phyloP scores from a whole-genome alignment of 163 green algal genomes.

The Coccomyxa subellipsoidea region DNA sequence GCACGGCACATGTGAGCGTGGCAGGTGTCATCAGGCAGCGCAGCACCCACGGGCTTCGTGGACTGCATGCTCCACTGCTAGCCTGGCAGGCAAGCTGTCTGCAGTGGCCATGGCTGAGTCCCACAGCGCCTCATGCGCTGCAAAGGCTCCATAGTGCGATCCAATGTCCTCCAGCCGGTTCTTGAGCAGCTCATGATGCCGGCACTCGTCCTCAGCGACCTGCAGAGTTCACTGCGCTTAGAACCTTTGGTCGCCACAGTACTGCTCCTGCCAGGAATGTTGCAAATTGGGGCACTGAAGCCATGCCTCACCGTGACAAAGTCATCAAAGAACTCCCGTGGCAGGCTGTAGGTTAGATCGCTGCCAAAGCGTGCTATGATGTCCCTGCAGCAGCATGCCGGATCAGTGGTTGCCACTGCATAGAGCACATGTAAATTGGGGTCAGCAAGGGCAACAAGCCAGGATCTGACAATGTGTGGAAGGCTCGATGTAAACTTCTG shows the following conservation, averaged over 20 bases:
- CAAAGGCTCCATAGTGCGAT: constrained; percentile 70
- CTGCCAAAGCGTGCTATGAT: constrained; percentile 76
- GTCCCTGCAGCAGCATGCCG: constrained; percentile 46
- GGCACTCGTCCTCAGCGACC: constrained; percentile 85
- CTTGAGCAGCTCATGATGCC: constrained; percentile 67
- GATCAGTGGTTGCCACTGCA: too few relatives aligned
- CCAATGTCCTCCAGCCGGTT: constrained; percentile 65
- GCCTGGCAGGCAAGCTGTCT: constrained; percentile 64
- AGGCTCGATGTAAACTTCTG: constrained; percentile 17
- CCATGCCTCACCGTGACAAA: constrained; percentile 63
- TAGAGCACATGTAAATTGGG: not conserved
- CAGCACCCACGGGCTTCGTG: constrained; percentile 71
- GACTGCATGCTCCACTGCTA: constrained; percentile 87
- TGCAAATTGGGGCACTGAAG: too few relatives aligned
- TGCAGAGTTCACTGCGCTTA: constrained; percentile 15
- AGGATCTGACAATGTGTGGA: too few relatives aligned
- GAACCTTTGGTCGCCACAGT: not conserved
- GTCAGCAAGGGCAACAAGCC: not conserved
- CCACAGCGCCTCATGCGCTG: constrained; percentile 89
- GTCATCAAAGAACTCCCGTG: constrained; percentile 75
- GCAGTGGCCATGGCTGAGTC: constrained; percentile 67
- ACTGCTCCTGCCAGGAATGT: too few relatives aligned
- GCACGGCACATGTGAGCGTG: not conserved
- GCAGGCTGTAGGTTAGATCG: constrained; percentile 47
- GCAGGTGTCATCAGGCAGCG: not conserved